Evolutionary conservation across 106 monocot species (phyloP), one percentile per base, ranked within the genome.

Genomic region (Phalaenopsis equestris): DNA sequence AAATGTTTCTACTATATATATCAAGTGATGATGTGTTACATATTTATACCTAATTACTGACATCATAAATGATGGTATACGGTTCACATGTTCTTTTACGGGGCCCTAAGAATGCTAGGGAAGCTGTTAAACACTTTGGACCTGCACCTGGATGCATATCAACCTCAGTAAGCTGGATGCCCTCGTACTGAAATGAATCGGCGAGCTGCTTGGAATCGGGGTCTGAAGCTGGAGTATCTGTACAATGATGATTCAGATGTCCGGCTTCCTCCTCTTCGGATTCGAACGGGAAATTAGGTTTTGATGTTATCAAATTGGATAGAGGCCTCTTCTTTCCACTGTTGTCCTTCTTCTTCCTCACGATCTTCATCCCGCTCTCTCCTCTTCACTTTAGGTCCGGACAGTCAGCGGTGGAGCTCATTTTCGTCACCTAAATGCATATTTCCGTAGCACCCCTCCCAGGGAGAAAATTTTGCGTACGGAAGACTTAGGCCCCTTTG

Each of bases 151-250:
- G 89, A 5, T 45, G 8, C 74, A 2, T 2, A n/a, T 45, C 19
- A 75, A 95, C 95, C 89, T 95, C 95, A 14, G 95, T 93, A 55
- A 95, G 84, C 55, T 77, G 87, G 77, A 91, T 79, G 42, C 95
- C 95, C 61, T 91, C 82, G 21, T 83, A 80, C 47, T 84, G 86
- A 80, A 87, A 84, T 18, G 78, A 82, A 19, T 87, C 83, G 19
- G 87, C 81, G 17, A 86, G 77, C 76, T 73, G 75, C 67, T 41
- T 80, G 49, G 81, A 72, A 75, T 87, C 84, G 38, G 42, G 43
- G 2, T 70, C 74, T 55, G 9, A 23, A 5, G 81, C 67, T 46
- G 77, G 82, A 74, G 78, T 39, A 41, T 42, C 41, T 58, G 30
- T 80, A 41, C 8, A 17, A 56, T 3, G 43, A 61, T 49, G 23